These are phyloP conservation scores for Pestalotiopsis fici DNA, from an alignment of 2,329 filamentous ascomycete species.

Conservation along the genomic window DNA sequence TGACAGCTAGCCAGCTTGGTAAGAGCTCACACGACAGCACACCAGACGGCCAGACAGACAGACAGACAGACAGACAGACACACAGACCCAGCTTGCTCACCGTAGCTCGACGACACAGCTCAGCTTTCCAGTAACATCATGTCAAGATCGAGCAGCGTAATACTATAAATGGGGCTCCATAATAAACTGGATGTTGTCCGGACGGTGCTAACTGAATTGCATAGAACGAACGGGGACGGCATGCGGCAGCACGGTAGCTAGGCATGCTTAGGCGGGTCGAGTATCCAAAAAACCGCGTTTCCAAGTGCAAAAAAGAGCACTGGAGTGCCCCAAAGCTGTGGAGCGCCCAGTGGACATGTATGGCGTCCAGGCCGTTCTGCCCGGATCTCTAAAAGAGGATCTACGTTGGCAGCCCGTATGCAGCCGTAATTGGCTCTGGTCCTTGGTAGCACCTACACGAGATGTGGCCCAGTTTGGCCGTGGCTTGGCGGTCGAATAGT, in stretches of 20 bases:
- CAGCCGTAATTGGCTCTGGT: constrained; percentile 3
- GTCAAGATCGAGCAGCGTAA: background rate
- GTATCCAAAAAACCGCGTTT: no score
- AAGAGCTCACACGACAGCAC: background rate
- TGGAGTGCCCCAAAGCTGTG: background rate
- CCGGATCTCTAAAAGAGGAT: background rate
- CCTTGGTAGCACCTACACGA: constrained; percentile 1
- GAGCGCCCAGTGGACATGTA: background rate
- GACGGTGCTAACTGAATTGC: background rate
- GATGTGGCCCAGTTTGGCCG: background rate
- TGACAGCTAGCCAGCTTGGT: background rate
- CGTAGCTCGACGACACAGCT: no score
- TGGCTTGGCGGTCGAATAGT: background rate
- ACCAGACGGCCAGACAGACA: background rate
- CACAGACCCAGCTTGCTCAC: no score
- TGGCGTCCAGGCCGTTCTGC: constrained; percentile 1
- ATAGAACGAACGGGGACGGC: background rate
- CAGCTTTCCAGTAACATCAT: no score
- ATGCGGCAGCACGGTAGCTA: background rate
- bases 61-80: no score
- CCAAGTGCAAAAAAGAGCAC: background rate
- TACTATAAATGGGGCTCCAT: background rate
- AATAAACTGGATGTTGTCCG: background rate
- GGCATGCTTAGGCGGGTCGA: background rate
- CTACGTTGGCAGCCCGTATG: background rate